Conservation (phyloP, 148 eudicot species). For the Camellia lanceoleosa region DNA sequence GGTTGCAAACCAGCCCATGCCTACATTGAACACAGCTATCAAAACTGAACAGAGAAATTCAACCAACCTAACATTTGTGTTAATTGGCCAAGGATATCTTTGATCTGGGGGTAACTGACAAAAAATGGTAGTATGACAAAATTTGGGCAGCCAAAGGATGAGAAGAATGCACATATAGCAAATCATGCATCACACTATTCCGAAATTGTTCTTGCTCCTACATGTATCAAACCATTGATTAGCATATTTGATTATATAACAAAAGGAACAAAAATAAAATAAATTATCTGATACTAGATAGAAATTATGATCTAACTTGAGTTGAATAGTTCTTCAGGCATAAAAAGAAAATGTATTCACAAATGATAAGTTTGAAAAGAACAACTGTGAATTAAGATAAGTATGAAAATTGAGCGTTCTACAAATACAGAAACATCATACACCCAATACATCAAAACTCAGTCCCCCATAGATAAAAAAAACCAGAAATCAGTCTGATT, state of each 20-base stretch:
- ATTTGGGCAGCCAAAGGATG: slow-evolving; percentile 67
- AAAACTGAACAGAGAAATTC: not conserved
- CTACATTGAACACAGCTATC: not conserved
- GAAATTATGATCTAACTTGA: no score
- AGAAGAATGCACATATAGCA: slow-evolving; percentile 66
- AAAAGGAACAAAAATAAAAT: slow-evolving; percentile 1
- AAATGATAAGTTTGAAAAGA: no score
- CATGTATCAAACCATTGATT: slow-evolving; percentile 14
- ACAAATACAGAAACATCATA: no score
- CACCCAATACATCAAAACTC: no score
- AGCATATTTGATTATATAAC: not conserved
- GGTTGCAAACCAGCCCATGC: not conserved
- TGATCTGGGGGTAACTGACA: slow-evolving; percentile 44
- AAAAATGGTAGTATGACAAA: slow-evolving; percentile 45
- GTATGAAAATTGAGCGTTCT: no score
- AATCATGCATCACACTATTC: slow-evolving; percentile 73
- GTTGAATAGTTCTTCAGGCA: no score
- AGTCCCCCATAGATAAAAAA: no score
- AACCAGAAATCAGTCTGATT: no score
- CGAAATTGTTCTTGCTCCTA: slow-evolving; percentile 75
- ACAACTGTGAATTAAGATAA: no score
- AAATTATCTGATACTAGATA: not conserved
- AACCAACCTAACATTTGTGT: slow-evolving; percentile 57
- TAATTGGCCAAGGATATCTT: slow-evolving; percentile 60
- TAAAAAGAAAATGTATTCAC: no score